Base-by-base conservation (phyloP, 2,329 filamentous ascomycete species). In the Colletotrichum sp. region DNA sequence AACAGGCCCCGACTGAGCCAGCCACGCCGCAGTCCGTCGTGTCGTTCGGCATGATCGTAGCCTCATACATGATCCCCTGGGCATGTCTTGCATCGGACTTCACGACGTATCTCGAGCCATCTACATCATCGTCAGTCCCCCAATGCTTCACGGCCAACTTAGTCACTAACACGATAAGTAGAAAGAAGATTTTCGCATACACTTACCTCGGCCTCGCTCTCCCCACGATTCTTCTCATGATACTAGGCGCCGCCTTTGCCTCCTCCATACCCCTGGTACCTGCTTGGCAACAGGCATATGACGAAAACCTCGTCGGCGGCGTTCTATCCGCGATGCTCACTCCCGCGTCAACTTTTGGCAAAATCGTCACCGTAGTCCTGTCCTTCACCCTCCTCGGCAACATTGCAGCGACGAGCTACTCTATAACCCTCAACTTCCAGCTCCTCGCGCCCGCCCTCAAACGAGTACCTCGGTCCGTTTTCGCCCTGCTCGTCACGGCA, bases 11-110 rank as follows among this genome's bases (percentile, higher is more conserved):
- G 16, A 80, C 72, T 5, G 63, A 79, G 57, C 80, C 84, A 5
- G 81, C 89, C 0, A 86, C 86, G 2, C 87, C 90, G 1, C 81
- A 85, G 3, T 83, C 85, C 9, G 83, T 92, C 2, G 80, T 93
- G 5, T 89, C 86, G 26, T 93, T 91, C 77, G 91, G 88, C 60
- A 91, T 91, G 84, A 88, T 93, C 65, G 88, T 93, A 5, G 91
- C 92, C 1, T 90, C 90, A 0, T 93, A 92, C 80, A 90, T 93
- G 86, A 88, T 94, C 3, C 91, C 92, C 0, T 94, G 90, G 87
- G 90, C 88, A 7, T 88, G 87, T 3, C 84, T 93, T 28, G 87
- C 90, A 1, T 91, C 90, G 21, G 92, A 93, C 80, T 89, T 93
- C 72, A 90, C 90, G 0, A 91, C 91, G 0, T 93, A 93, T 79